Conservation (phyloP, 257 asterid genomes). For the Capsicum pubescens region DNA sequence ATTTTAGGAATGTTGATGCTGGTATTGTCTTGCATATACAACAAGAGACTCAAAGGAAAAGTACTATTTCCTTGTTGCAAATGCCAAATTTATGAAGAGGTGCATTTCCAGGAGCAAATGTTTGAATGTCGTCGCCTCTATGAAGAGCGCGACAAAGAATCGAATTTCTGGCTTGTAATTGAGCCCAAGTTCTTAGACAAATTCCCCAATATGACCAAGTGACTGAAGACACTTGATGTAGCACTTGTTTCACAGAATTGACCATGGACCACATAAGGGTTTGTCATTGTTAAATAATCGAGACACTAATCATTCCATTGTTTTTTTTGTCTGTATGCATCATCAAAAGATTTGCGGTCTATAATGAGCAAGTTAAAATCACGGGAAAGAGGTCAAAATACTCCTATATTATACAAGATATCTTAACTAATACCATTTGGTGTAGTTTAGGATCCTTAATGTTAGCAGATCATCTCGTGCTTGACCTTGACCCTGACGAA, state of each 20-base stretch:
- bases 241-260: slow-evolving; percentile 94
- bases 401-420: not conserved
- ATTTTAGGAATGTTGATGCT: not conserved
- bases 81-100: slow-evolving; percentile 97
- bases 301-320: not conserved
- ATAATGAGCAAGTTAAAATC: not conserved
- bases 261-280: slow-evolving; percentile 81
- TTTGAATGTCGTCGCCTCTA: slow-evolving; percentile 68
- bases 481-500: not conserved
- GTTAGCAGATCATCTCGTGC: not conserved
- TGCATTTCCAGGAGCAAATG: slow-evolving; percentile 90
- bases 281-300: not conserved
- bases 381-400: not conserved
- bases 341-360: not conserved
- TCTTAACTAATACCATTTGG: not conserved
- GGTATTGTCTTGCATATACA: slow-evolving; percentile 29
- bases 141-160: slow-evolving; percentile 68
- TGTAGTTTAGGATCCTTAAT: not conserved
- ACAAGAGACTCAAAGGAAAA: slow-evolving; percentile 56
- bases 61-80: slow-evolving; percentile 86
- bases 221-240: slow-evolving; percentile 89
- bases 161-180: slow-evolving; percentile 94
- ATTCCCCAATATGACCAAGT: slow-evolving; percentile 72
- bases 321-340: not conserved
- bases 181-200: slow-evolving; percentile 95